Percentiles rank a stretch among this genome's conserved stretches.
Evolutionary conservation across 2,329 filamentous ascomycete genomes (phyloP).

Genomic region (Ophiostoma himal-ulmi): DNA sequence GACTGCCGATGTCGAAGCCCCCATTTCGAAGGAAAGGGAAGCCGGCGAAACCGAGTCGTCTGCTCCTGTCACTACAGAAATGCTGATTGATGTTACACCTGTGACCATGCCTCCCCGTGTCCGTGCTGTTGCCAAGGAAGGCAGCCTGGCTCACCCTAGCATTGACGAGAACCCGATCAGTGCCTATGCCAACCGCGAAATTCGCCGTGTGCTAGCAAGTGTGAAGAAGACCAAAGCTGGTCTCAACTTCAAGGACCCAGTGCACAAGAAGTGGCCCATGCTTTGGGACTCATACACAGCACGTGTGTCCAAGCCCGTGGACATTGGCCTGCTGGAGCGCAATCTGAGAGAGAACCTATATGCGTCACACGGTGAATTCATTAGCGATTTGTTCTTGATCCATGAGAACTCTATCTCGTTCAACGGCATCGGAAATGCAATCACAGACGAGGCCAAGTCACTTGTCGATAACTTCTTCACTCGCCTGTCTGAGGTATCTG

Average conservation of each 20-base stretch:
- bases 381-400: conserved; percentile 69
- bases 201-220: conserved; percentile 61
- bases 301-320: conserved; percentile 70
- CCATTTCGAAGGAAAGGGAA: conserved; percentile 19
- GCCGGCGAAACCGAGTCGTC: not conserved
- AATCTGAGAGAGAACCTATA: conserved; percentile 69
- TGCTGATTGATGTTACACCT: conserved; percentile 29
- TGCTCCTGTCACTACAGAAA: conserved; percentile 17
- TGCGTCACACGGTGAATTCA: conserved; percentile 62
- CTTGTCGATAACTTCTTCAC: conserved; percentile 53
- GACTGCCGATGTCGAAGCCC: conserved; percentile 41
- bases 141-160: conserved; percentile 39
- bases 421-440: conserved; percentile 71
- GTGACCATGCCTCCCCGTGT: conserved; percentile 28
- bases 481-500: conserved; percentile 41
- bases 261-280: conserved; percentile 66
- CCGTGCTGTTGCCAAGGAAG: conserved; percentile 33
- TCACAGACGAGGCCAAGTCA: conserved; percentile 53
- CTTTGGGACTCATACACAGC: conserved; percentile 69
- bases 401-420: conserved; percentile 73
- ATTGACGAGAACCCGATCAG: conserved; percentile 50
- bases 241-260: conserved; percentile 67
- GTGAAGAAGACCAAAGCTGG: conserved; percentile 85
- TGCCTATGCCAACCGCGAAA: conserved; percentile 53
- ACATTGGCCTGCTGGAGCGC: conserved; percentile 74